phyloP scores from a whole-genome alignment of 2,329 filamentous ascomycete species.

The Ilyonectria mors-panacis region DNA sequence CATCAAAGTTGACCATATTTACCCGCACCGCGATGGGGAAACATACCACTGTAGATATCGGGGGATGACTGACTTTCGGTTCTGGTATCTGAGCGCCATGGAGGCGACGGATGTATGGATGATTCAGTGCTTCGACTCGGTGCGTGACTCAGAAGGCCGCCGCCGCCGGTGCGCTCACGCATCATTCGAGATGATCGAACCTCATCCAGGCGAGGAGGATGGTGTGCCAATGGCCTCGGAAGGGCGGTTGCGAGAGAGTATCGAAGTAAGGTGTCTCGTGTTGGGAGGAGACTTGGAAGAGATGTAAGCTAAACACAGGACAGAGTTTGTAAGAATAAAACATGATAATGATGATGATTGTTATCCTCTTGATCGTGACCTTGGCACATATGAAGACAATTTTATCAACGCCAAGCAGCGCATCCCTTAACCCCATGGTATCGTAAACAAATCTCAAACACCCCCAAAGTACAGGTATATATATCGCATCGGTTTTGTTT shows the following conservation, averaged over 20 bases:
- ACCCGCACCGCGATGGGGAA: not conserved
- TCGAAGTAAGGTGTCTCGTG: not conserved
- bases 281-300: not conserved
- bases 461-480: constrained; percentile 7
- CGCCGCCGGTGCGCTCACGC: not conserved
- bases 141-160: not conserved
- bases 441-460: constrained; percentile 21
- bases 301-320: not conserved
- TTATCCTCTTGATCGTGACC: not conserved
- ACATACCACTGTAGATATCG: not conserved
- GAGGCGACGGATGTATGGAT: not conserved
- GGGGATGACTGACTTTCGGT: not conserved
- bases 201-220: not conserved
- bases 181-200: not conserved
- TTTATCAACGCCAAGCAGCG: not conserved
- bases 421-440: constrained; percentile 26
- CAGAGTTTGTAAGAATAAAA: not conserved
- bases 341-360: not conserved
- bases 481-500: not conserved
- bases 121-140: not conserved
- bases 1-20: not conserved
- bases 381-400: not conserved
- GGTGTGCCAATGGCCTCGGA: not conserved
- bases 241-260: not conserved
- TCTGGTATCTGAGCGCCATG: not conserved